Percentiles rank a stretch among this genome's conserved stretches.
Conservation (phyloP, 805 yeast species). For the Lipomyces anomalus region DNA sequence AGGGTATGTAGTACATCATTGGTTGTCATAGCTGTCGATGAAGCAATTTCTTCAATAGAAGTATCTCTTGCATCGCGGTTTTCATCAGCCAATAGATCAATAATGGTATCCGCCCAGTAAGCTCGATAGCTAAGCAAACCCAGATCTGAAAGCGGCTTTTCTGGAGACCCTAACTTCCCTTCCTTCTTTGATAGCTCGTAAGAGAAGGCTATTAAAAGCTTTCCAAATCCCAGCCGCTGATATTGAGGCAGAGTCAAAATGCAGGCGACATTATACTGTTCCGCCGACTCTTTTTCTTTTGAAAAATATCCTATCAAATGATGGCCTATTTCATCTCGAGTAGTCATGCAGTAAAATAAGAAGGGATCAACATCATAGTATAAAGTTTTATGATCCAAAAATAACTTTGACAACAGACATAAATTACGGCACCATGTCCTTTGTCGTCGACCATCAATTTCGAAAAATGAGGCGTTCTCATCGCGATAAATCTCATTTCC, state of each 20-base stretch:
- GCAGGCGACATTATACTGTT: constrained; percentile 94
- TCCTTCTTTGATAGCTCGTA: constrained; percentile 86
- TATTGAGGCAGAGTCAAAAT: constrained; percentile 92
- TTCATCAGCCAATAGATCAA: constrained; percentile 51
- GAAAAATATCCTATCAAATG: constrained; percentile 96
- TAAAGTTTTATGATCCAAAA: constrained; percentile 90
- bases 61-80: constrained; percentile 31
- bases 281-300: constrained; percentile 94
- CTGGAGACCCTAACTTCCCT: constrained; percentile 91
- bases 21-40: constrained; percentile 88
- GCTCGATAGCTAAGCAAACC: constrained; percentile 93
- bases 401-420: constrained; percentile 82
- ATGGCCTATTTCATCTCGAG: constrained; percentile 83
- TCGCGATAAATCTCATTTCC: constrained; percentile 97
- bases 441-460: constrained; percentile 93
- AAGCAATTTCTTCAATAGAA: constrained; percentile 85
- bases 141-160: constrained; percentile 91
- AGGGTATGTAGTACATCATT: constrained; percentile 91
- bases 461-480: constrained; percentile 88
- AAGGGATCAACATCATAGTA: constrained; percentile 99
- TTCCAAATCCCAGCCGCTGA: constrained; percentile 92
- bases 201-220: constrained; percentile 84
- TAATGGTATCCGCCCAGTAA: constrained; percentile 89
- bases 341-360: constrained; percentile 91
- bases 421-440: constrained; percentile 96